These are phyloP conservation scores for Phytopythium helicoides DNA, from an alignment of 352 stramenopile species.

Conservation along the genomic window DNA sequence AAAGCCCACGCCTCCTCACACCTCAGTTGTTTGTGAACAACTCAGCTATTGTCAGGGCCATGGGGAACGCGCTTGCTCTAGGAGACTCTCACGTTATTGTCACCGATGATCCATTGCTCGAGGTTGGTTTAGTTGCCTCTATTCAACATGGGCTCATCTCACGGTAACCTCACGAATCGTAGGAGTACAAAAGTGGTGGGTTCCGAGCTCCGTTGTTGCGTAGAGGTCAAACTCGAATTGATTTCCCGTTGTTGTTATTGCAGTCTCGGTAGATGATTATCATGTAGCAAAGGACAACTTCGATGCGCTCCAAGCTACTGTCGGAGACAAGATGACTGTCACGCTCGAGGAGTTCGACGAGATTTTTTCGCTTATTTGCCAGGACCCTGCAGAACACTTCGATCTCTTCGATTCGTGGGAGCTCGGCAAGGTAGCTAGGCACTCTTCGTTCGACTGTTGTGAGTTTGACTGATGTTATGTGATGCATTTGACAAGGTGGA, in stretches of 20 bases:
- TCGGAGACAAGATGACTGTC: conserved; percentile 79
- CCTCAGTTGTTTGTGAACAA: too few species aligned
- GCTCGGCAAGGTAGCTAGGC: conserved; percentile 39
- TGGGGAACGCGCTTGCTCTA: conserved; percentile 45
- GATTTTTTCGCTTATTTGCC: conserved; percentile 74
- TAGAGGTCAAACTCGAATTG: background rate
- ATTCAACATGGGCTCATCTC: too few species aligned
- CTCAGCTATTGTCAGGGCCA: conserved; percentile 5
- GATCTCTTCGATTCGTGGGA: conserved; percentile 62
- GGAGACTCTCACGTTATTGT: conserved; percentile 30
- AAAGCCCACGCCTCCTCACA: too few species aligned
- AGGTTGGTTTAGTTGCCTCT: conserved; percentile 12
- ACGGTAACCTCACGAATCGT: background rate
- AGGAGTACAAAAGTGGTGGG: conserved; percentile 36
- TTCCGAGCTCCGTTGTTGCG: background rate
- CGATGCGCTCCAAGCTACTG: conserved; percentile 48
- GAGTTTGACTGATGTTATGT: too few species aligned
- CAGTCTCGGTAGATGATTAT: conserved; percentile 44
- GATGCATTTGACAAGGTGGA: too few species aligned
- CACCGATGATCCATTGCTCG: conserved; percentile 38
- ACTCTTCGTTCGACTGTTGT: background rate
- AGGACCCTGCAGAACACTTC: conserved; percentile 68
- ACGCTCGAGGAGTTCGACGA: conserved; percentile 73
- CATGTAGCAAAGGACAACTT: conserved; percentile 57
- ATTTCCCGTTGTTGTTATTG: background rate